A percentile compares a stretch with the other conserved stretches of the same genome.
phyloP scores from a whole-genome alignment of 208 protist genomes.

The Borovskyia barvae region DNA sequence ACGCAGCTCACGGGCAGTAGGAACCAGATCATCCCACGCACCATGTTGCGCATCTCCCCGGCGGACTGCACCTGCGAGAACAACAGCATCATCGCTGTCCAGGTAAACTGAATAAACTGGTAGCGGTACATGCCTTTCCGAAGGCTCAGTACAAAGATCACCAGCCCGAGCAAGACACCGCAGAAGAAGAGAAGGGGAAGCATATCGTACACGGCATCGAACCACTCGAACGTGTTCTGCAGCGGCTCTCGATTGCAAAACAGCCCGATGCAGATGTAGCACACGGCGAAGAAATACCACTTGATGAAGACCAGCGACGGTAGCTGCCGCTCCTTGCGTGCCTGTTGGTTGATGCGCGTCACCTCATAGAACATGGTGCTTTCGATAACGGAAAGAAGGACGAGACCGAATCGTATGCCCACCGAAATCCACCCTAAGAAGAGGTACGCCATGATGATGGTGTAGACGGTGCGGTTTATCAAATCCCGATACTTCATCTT shows the following conservation, averaged over 20 bases:
- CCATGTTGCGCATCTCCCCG: conserved; percentile 78
- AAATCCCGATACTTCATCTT: conserved; percentile 58
- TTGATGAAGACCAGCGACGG: conserved; percentile 71
- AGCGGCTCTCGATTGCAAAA: conserved; percentile 58
- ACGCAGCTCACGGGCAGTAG: conserved; percentile 87
- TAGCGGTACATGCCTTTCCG: conserved; percentile 88
- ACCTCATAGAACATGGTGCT: conserved; percentile 88
- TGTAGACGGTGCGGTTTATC: conserved; percentile 83
- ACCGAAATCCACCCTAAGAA: conserved; percentile 80
- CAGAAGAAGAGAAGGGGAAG: conserved; percentile 69
- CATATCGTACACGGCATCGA: conserved; percentile 45
- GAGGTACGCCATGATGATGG: conserved; percentile 82
- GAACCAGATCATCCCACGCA: conserved; percentile 93
- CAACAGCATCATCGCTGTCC: conserved; percentile 85
- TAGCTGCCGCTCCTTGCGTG: conserved; percentile 75
- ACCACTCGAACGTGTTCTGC: conserved; percentile 49
- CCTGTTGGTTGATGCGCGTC: conserved; percentile 80
- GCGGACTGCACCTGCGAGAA: conserved; percentile 65
- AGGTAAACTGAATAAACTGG: conserved; percentile 91
- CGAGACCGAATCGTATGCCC: conserved; percentile 68
- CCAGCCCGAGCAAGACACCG: conserved; percentile 67
- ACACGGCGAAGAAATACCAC: conserved; percentile 73
- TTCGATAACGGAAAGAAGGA: conserved; percentile 62
- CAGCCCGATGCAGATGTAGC: conserved; percentile 38
- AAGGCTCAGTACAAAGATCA: conserved; percentile 86